Base-by-base conservation (phyloP, 768 basidiomycete genomes). In the Pleurotus citrinopileatus region DNA sequence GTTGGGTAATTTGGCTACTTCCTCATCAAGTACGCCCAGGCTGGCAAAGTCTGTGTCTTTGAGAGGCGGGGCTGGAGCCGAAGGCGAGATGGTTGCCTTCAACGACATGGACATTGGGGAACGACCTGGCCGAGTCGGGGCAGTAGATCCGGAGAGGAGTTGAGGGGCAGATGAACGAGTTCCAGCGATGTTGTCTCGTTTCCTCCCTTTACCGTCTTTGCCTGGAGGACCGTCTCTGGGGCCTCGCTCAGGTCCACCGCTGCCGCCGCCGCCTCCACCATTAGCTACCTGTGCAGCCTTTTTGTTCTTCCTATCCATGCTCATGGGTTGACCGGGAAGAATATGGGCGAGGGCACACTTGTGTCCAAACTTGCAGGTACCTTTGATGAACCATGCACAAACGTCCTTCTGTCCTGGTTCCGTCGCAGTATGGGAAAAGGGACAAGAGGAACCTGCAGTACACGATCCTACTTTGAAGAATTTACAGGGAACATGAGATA, bases 261-360 rank as follows among this genome's bases (percentile, higher is more conserved):
- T 47, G 4, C 67, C 62, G 10, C 57, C 65, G 17, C 73, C 67
- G 12, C 66, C 73, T 4, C 75, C 73, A 2, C 72, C 70, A 36
- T 75, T 77, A 2, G 86, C 83, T 26, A 80, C 66, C 62, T 92
- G 91, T 0, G 91, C 91, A 12, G 89, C 86, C 66, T 92, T 92
- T 76, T 98, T 98, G 75, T 98, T 98, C 80, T 97, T 96, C 61
- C 94, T 76, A 65, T 98, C 96, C 91, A 96, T 95, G 5, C 87
- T 81, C 84, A 95, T 89, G 64, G 80, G 87, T 73, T 98, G 94
- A 7, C 95, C 96, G 1, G 96, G 96, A 6, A 94, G 78, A 52
- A 99, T 78, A 66, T 98, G 96, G 0, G 94, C 94, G 34, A 98
- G 82, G 2, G 96, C 96, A 62, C 96, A 95, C 67, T 98, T 81